Conservation (phyloP, 208 protist genomes). For the Angomonas ambiguus region DNA sequence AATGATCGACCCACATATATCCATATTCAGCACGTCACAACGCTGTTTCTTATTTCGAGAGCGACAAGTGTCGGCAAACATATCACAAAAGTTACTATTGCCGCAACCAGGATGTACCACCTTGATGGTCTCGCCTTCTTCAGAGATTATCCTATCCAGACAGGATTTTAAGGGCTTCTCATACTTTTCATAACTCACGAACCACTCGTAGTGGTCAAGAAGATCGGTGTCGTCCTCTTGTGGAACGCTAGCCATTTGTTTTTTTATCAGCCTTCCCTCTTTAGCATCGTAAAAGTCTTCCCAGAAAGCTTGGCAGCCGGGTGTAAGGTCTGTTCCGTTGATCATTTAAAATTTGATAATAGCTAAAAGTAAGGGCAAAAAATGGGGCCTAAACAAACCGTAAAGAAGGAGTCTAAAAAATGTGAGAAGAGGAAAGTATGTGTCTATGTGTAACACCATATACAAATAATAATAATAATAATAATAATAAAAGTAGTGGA, state of each 20-base stretch:
- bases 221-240: constrained; percentile 26
- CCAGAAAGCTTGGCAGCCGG: constrained; percentile 46
- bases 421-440: constrained; percentile 17
- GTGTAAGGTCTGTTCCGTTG: constrained; percentile 27
- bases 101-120: constrained; percentile 57
- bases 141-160: not conserved
- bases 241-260: constrained; percentile 30
- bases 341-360: constrained; percentile 21
- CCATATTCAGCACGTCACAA: constrained; percentile 42
- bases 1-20: constrained; percentile 51
- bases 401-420: not conserved
- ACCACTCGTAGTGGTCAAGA: constrained; percentile 70
- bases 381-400: not conserved
- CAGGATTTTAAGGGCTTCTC: constrained; percentile 17
- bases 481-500: constrained; percentile 13
- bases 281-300: constrained; percentile 49
- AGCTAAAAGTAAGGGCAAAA: too few species aligned
- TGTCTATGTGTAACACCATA: not conserved
- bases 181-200: constrained; percentile 45
- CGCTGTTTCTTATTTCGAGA: not conserved
- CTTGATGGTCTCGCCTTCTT: not conserved
- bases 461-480: constrained; percentile 17
- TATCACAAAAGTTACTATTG: constrained; percentile 59
- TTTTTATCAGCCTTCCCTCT: constrained; percentile 23
- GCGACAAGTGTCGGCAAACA: constrained; percentile 9